These are phyloP conservation scores for Gastrolobium bilobum DNA, from an alignment of 306 rosid species.

Conservation along the genomic window DNA sequence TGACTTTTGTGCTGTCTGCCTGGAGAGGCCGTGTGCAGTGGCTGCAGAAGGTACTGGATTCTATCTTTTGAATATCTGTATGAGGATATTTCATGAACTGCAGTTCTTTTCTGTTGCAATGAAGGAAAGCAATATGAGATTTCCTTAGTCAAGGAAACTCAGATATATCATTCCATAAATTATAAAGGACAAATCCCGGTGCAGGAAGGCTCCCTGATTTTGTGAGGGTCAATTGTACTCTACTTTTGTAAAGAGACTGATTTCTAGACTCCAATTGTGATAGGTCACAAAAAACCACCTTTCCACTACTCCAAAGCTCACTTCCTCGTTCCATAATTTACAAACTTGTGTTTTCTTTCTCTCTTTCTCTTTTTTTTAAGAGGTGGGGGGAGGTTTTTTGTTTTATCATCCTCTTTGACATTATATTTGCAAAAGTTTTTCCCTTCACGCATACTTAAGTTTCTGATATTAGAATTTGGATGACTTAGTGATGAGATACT, in stretches of 20 bases:
- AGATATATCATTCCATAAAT: not conserved
- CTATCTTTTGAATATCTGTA: conserved; percentile 32
- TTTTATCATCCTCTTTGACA: not conserved
- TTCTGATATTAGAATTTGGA: not conserved
- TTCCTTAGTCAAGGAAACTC: not conserved
- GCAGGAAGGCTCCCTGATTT: too few relatives aligned
- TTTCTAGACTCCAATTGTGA: too few relatives aligned
- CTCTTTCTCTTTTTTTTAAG: not conserved
- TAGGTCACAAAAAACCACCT: too few relatives aligned
- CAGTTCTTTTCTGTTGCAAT: conserved; percentile 5
- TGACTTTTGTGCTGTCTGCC: conserved; percentile 91
- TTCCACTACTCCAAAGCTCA: too few relatives aligned
- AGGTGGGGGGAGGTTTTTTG: not conserved
- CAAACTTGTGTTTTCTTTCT: not conserved
- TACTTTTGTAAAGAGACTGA: too few relatives aligned
- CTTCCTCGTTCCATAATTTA: too few relatives aligned
- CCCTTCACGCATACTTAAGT: not conserved
- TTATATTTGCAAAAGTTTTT: not conserved
- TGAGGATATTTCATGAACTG: conserved; percentile 27
- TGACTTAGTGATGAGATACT: not conserved
- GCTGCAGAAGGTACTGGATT: conserved; percentile 83
- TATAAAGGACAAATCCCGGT: too few relatives aligned
- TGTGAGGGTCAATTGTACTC: too few relatives aligned
- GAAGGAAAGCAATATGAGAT: conserved; percentile 14
- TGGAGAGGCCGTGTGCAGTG: conserved; percentile 89